Evolutionary conservation across 805 yeast genomes (phyloP).

Genomic region (Cyberlindnera veronae): DNA sequence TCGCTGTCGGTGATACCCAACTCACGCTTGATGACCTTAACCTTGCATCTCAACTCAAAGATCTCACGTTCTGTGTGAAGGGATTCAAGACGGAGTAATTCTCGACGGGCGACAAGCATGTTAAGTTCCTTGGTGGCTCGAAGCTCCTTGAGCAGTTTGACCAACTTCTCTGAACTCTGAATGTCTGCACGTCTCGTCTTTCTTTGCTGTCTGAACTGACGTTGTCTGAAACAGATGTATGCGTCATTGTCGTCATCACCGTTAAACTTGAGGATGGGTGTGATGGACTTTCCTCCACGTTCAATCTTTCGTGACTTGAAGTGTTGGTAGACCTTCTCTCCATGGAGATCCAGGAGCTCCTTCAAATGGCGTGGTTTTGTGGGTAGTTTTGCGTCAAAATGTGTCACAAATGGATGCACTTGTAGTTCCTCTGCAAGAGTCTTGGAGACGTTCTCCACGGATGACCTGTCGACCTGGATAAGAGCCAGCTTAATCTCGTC

Average conservation of each 20-base stretch:
- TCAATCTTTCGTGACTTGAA: slow-evolving; percentile 75
- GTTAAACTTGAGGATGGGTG: slow-evolving; percentile 71
- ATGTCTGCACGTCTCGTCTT: slow-evolving; percentile 94
- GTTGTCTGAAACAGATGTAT: slow-evolving; percentile 89
- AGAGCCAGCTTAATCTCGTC: slow-evolving; percentile 62
- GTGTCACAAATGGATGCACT: slow-evolving; percentile 53
- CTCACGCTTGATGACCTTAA: slow-evolving; percentile 70
- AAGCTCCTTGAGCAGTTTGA: slow-evolving; percentile 70
- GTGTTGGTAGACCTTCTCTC: slow-evolving; percentile 67
- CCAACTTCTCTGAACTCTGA: slow-evolving; percentile 80
- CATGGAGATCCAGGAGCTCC: slow-evolving; percentile 53
- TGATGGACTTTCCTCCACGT: slow-evolving; percentile 64
- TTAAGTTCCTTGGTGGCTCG: slow-evolving; percentile 70
- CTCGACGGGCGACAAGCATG: slow-evolving; percentile 70
- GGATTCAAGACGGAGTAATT: slow-evolving; percentile 56
- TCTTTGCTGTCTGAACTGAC: slow-evolving; percentile 93
- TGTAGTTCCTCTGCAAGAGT: slow-evolving; percentile 53
- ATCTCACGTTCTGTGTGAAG: slow-evolving; percentile 61
- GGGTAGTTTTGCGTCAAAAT: slow-evolving; percentile 44
- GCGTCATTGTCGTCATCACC: slow-evolving; percentile 94
- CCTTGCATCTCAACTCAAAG: slow-evolving; percentile 68
- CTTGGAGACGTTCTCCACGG: slow-evolving; percentile 56
- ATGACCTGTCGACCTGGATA: slow-evolving; percentile 40
- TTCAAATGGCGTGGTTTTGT: slow-evolving; percentile 42
- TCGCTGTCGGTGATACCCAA: slow-evolving; percentile 81